Evolutionary conservation across 2,329 filamentous ascomycete genomes (phyloP), one percentile per base, ranked within the genome.

Genomic region (Pyricularia grisea): DNA sequence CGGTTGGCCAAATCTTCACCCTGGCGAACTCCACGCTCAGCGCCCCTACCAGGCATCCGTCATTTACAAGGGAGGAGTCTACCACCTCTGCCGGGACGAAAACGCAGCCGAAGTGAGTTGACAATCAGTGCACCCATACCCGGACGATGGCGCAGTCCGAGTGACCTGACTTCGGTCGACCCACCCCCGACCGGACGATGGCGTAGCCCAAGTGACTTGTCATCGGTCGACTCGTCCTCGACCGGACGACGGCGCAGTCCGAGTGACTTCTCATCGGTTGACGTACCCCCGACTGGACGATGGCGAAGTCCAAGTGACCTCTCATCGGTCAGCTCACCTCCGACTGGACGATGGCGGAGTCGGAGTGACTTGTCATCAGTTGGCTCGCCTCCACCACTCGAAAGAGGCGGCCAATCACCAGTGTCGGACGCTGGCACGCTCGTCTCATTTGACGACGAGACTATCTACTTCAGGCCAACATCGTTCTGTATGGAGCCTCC

Each of bases 391-490:
- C 60, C 67, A 20, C 23, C 60, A 6, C 33, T 64, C 30, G 67
- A 63, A 25, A 25, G 63, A 58, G 23, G 55, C 14, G 60, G 58
- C 17, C 31, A 73, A 6, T 80, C 81, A 2, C 78, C 78, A 7
- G 75, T 75, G 1, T 83, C 81, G 0, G 81, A 83, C 60, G 81
- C 83, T 65, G 81, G 78, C 9, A 84, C 81, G 0, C 73, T 84
- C 60, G 81, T 83, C 7, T 79, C 79, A 0, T 81, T 81, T 55
- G 82, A 83, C 63, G 83, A 84, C 61, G 82, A 82, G 65, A 74
- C 79, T 0, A 78, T 81, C 33, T 82, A 83, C 72, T 82, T 83
- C 72, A 84, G 83, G 72, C 81, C 81, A 3, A 72, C 78, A 4
- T 80, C 81, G 3, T 77, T 81, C 67, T 33, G 71, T 36, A 14